These are phyloP conservation scores for Kodamaea kakaduensis DNA, from an alignment of 805 yeast species.

Conservation along the genomic window DNA sequence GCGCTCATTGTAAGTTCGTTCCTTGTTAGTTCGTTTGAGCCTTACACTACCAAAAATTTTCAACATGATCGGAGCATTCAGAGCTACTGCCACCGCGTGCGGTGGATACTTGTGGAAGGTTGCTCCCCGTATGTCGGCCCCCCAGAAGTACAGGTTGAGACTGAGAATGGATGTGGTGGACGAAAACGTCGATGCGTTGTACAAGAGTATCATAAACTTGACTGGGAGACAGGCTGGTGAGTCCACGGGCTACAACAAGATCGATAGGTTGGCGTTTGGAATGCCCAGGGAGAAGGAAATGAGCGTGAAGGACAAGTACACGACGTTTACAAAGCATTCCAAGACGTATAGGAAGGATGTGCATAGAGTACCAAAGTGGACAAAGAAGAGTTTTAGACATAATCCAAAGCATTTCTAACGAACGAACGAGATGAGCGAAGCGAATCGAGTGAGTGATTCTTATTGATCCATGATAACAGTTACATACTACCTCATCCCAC, in stretches of 20 bases:
- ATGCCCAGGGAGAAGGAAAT: conserved; percentile 81
- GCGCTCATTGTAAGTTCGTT: too few relatives aligned
- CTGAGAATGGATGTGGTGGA: conserved; percentile 81
- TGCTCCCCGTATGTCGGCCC: conserved; percentile 56
- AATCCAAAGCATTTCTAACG: conserved; percentile 66
- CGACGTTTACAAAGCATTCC: conserved; percentile 72
- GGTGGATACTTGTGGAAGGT: conserved; percentile 76
- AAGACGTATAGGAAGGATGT: conserved; percentile 83
- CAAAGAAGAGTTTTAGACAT: conserved; percentile 73
- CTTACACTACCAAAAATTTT: conserved; percentile 1
- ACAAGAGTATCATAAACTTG: conserved; percentile 27
- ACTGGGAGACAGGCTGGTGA: conserved; percentile 24
- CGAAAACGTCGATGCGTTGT: conserved; percentile 63
- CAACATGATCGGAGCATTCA: conserved; percentile 69
- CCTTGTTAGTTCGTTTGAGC: too few relatives aligned
- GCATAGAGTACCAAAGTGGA: conserved; percentile 90
- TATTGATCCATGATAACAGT: too few relatives aligned
- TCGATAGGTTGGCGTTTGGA: conserved; percentile 32
- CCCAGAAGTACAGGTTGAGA: conserved; percentile 82
- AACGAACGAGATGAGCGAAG: neutral
- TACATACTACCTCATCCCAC: too few relatives aligned
- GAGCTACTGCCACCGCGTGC: conserved; percentile 48
- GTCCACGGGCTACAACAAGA: conserved; percentile 32
- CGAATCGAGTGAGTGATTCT: neutral
- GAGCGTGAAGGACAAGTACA: conserved; percentile 80